These are phyloP conservation scores for Apostasia shenzhenica DNA, from an alignment of 106 monocot species.

Conservation along the genomic window DNA sequence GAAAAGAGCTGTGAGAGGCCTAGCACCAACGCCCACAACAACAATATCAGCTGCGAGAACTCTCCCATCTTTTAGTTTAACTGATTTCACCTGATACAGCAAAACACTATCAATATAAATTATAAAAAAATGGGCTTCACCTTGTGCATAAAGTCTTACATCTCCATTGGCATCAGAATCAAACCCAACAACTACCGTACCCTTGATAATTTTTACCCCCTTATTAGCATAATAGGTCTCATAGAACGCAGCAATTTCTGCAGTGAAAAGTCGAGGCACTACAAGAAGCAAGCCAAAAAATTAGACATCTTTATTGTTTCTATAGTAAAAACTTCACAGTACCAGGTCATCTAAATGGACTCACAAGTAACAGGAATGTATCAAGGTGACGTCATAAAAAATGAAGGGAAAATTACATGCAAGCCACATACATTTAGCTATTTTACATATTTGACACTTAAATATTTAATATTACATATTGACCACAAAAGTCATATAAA, in stretches of 20 bases:
- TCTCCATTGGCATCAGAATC: constrained; percentile 46
- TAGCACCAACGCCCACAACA: constrained; percentile 64
- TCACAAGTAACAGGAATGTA: not conserved
- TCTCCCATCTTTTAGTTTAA: constrained; percentile 67
- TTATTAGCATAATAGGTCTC: constrained; percentile 64
- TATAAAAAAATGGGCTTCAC: not conserved
- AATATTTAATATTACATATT: not conserved
- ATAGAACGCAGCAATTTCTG: constrained; percentile 77
- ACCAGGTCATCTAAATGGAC: not conserved
- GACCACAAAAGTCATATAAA: no score
- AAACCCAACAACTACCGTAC: constrained; percentile 59
- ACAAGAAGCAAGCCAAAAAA: constrained; percentile 9
- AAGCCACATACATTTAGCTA: no score
- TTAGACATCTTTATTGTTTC: not conserved
- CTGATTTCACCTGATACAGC: constrained; percentile 44
- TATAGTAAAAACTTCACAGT: not conserved
- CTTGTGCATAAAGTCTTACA: constrained; percentile 23
- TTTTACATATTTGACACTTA: not conserved
- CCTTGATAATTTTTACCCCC: constrained; percentile 57
- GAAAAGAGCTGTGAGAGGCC: constrained; percentile 52
- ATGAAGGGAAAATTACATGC: not conserved
- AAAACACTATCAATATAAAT: not conserved
- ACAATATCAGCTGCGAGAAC: constrained; percentile 70
- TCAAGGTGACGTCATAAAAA: not conserved
- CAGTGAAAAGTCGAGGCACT: constrained; percentile 94